Conservation (phyloP, 2,329 filamentous ascomycete species). For the Fusarium chlamydosporum region DNA sequence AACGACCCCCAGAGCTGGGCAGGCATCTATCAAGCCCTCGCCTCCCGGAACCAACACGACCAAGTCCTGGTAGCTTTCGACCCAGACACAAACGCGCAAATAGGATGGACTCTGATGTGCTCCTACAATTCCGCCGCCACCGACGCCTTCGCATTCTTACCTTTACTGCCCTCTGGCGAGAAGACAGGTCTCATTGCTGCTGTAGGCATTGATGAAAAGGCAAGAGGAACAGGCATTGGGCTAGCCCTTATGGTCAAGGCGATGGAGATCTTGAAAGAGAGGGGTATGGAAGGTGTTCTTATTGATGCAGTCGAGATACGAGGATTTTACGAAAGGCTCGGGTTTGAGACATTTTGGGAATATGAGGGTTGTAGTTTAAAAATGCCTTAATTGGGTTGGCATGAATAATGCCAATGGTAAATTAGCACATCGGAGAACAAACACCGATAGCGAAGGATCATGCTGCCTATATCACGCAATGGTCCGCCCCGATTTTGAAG, state of each 20-base stretch:
- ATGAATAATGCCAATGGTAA: too few relatives aligned
- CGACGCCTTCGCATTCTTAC: slow-evolving; percentile 33
- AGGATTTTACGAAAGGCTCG: slow-evolving; percentile 46
- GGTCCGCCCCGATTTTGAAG: background rate
- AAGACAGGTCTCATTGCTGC: slow-evolving; percentile 46
- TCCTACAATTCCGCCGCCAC: slow-evolving; percentile 11
- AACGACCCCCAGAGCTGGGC: slow-evolving; percentile 32
- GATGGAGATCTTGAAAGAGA: slow-evolving; percentile 41
- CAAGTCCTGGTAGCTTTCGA: slow-evolving; percentile 47
- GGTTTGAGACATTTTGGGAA: slow-evolving; percentile 35
- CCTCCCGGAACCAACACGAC: slow-evolving; percentile 32
- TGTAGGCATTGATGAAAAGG: slow-evolving; percentile 43
- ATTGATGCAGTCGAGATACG: slow-evolving; percentile 43
- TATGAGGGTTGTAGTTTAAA: slow-evolving; percentile 33
- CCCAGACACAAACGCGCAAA: slow-evolving; percentile 43
- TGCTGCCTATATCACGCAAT: too few relatives aligned
- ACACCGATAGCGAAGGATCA: too few relatives aligned
- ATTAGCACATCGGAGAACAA: too few relatives aligned
- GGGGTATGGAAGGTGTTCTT: slow-evolving; percentile 41
- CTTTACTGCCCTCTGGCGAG: slow-evolving; percentile 35
- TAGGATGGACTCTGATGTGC: slow-evolving; percentile 49
- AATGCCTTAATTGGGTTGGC: background rate
- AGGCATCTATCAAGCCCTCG: slow-evolving; percentile 35
- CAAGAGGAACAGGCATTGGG: slow-evolving; percentile 41
- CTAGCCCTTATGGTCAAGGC: slow-evolving; percentile 45